Base-by-base conservation (phyloP, 495 filamentous ascomycete genomes). In the Podospora australis region DNA sequence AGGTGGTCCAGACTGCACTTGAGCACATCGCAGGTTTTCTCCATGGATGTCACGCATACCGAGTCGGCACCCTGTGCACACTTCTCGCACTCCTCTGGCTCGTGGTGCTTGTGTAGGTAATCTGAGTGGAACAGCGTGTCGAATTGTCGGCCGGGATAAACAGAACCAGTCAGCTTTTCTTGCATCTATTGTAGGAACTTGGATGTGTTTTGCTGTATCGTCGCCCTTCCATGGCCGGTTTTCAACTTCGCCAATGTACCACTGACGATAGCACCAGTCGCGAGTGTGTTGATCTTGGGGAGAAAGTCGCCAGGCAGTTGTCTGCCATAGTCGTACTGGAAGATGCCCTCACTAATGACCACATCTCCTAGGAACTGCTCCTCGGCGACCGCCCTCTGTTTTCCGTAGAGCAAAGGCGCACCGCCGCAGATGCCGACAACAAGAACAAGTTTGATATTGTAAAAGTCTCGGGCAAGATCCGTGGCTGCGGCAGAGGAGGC, bases 391-490 rank as follows among this genome's bases (percentile, higher is more conserved):
- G 57, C 23, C 11, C 39, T 22, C 11, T 24, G 23, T 10, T 19
- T 9, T 19, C 39, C 22, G 39, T 24, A 19, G 7, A 19, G 39
- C 13, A 16, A 13, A 3, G 62, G 64, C 4, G 58, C 51, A 13
- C 57, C 66, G 2, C 65, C 66, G 26, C 66, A 62, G 9, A 69
- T 47, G 6, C 66, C 66, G 2, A 66, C 62, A 14, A 67, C 16
- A 16, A 67, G 45, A 16, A 40, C 51, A 13, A 58, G 49, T 41
- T 46, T 20, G 0, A 65, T 28, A 8, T 39, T 28, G 8, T 35
- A 22, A 47, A 58, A 72, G 55, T 62, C 70, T 26, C 52, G 35
- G 11, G 44, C 47, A 7, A 69, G 40, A 39, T 36, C 53, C 6
- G 58, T 40, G 1, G 62, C 61, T 3, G 60, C 56, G 19, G 39